Percentiles rank a stretch among this genome's conserved stretches.
Evolutionary conservation across 2,329 filamentous ascomycete genomes (phyloP).

Genomic region (Graphiopsis chlorocephala): DNA sequence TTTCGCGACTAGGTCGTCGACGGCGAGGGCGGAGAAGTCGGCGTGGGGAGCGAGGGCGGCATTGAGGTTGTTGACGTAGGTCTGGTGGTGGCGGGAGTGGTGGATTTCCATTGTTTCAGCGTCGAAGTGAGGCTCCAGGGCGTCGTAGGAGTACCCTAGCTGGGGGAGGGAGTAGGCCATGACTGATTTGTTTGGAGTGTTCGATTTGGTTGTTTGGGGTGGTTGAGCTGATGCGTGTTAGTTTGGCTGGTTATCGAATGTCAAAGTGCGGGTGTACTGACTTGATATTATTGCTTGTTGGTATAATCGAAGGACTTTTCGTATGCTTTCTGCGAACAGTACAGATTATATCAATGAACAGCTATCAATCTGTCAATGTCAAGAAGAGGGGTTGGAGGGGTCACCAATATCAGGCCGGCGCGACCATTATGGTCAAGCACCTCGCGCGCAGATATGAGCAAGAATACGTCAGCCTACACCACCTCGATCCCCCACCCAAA

Average conservation of each 20-base stretch:
- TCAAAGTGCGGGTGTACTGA: not conserved
- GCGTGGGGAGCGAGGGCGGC: slow-evolving; percentile 60
- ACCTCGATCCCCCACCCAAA: not conserved
- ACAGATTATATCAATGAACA: not conserved
- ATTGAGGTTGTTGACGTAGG: slow-evolving; percentile 76
- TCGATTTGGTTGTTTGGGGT: not conserved
- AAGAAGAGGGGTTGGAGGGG: not conserved
- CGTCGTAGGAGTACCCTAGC: slow-evolving; percentile 46
- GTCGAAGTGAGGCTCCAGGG: slow-evolving; percentile 71
- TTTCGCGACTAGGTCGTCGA: slow-evolving; percentile 51
- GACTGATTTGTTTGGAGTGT: slow-evolving; percentile 19
- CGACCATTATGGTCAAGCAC: slow-evolving; percentile 13
- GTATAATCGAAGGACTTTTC: not conserved
- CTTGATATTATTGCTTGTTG: not conserved
- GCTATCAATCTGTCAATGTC: not conserved
- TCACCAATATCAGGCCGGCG: not conserved
- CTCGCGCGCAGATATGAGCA: slow-evolving; percentile 14
- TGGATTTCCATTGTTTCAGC: slow-evolving; percentile 79
- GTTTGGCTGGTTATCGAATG: not conserved
- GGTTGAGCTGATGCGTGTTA: not conserved
- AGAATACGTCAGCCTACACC: slow-evolving; percentile 6
- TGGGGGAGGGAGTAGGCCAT: slow-evolving; percentile 30
- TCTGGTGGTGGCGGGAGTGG: slow-evolving; percentile 74
- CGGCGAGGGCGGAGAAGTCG: slow-evolving; percentile 48
- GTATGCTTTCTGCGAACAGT: not conserved